These are phyloP conservation scores for Besnoitia besnoiti DNA, from an alignment of 169 alveolate genomes.

Conservation along the genomic window DNA sequence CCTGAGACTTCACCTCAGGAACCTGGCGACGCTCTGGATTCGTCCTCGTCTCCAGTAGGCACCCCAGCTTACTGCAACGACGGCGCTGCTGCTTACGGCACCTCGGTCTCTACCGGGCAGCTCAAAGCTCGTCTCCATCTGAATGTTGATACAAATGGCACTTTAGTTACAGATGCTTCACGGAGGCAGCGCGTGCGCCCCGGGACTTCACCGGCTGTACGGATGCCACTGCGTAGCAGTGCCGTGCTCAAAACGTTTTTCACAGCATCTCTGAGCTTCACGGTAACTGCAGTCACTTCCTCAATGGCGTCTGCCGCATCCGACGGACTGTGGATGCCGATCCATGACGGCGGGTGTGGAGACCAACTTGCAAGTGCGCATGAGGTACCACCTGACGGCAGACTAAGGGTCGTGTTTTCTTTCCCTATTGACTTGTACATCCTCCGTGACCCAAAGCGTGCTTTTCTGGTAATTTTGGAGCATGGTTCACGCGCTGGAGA, in stretches of 20 bases:
- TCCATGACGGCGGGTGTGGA: background rate
- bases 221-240: background rate
- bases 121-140: too few relatives aligned
- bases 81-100: too few relatives aligned
- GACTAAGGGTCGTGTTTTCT: background rate
- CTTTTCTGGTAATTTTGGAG: background rate
- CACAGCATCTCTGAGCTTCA: slow-evolving; percentile 1
- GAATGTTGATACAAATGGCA: too few relatives aligned
- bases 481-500: background rate
- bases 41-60: too few relatives aligned
- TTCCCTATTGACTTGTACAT: background rate
- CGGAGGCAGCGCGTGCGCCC: too few relatives aligned
- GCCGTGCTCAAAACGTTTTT: background rate
- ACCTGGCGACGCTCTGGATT: too few relatives aligned
- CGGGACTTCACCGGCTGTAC: too few relatives aligned
- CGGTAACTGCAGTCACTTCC: background rate
- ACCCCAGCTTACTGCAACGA: too few relatives aligned
- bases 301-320: background rate
- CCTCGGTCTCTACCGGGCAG: too few relatives aligned
- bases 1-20: too few relatives aligned
- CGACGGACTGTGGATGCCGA: background rate
- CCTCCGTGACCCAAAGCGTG: background rate
- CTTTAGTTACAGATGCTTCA: too few relatives aligned
- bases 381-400: slow-evolving; percentile 1
- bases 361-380: background rate